Conservation (phyloP, 345 rosid genomes). For the Euphorbia peplus region DNA sequence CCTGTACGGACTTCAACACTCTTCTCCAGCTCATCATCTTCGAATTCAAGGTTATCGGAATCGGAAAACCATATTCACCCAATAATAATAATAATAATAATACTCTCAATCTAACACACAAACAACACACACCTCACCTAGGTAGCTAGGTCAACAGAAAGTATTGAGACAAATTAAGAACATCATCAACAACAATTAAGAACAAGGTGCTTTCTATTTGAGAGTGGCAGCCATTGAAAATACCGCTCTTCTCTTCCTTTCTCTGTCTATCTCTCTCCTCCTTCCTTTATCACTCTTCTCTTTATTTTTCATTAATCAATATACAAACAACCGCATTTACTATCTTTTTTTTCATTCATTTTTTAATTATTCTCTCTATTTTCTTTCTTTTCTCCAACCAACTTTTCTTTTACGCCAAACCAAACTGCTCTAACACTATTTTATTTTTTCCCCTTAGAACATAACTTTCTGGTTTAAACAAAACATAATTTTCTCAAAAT, state of each 20-base stretch:
- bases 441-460: too few relatives aligned
- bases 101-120: neutral
- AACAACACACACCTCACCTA: neutral
- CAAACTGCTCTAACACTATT: neutral
- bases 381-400: neutral
- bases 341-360: neutral
- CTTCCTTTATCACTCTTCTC: neutral
- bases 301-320: constrained; percentile 9
- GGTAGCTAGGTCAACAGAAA: neutral
- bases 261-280: neutral
- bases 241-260: neutral
- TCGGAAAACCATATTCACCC: neutral
- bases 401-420: neutral
- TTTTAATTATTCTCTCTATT: too few relatives aligned
- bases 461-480: too few relatives aligned
- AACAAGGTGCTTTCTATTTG: neutral
- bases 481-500: too few relatives aligned
- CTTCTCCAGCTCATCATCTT: constrained; percentile 78
- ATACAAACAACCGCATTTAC: constrained; percentile 18
- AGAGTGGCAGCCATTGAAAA: constrained; percentile 16
- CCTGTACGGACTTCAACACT: constrained; percentile 82
- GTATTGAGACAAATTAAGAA: neutral
- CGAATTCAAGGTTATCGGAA: neutral
- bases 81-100: too few relatives aligned
- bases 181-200: too few relatives aligned